Conservation (phyloP, 2,329 filamentous ascomycete species). For the Sphaerulina populicola region DNA sequence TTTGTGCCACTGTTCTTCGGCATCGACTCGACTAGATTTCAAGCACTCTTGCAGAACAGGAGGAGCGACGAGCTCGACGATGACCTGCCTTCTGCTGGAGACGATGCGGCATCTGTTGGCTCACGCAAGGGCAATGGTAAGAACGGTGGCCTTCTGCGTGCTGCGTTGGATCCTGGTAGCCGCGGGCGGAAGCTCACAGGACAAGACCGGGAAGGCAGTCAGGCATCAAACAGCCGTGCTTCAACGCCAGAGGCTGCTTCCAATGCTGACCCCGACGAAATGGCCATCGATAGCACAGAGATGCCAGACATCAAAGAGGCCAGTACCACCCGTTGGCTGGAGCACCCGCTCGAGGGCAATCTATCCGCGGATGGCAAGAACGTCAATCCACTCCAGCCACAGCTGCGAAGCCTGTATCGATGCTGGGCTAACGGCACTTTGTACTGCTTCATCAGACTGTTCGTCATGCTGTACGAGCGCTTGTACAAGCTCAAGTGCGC, state of each 20-base stretch:
- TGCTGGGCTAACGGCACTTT: constrained; percentile 87
- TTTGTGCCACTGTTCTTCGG: constrained; percentile 46
- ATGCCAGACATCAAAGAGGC: constrained; percentile 45
- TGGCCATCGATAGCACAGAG: constrained; percentile 40
- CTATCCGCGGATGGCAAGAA: constrained; percentile 51
- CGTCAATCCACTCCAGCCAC: constrained; percentile 69
- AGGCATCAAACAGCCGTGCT: constrained; percentile 72
- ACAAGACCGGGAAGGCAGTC: constrained; percentile 69
- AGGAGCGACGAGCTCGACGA: constrained; percentile 64
- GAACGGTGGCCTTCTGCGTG: constrained; percentile 65
- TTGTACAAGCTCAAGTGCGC: constrained; percentile 75
- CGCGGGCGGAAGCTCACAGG: constrained; percentile 63
- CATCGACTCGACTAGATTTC: constrained; percentile 48
- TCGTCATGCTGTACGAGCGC: constrained; percentile 81
- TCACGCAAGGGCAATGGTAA: constrained; percentile 45
- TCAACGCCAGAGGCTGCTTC: constrained; percentile 79
- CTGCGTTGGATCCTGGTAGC: constrained; percentile 73
- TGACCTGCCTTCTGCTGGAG: constrained; percentile 53
- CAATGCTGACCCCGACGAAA: constrained; percentile 70
- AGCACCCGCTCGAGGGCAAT: constrained; percentile 49
- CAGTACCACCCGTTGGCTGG: constrained; percentile 56
- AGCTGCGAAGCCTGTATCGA: constrained; percentile 72
- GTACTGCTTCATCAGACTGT: constrained; percentile 89
- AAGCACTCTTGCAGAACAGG: constrained; percentile 39
- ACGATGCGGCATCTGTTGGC: constrained; percentile 62